These are phyloP conservation scores for Hibiscus trionum DNA, from an alignment of 345 rosid genomes.

Conservation along the genomic window DNA sequence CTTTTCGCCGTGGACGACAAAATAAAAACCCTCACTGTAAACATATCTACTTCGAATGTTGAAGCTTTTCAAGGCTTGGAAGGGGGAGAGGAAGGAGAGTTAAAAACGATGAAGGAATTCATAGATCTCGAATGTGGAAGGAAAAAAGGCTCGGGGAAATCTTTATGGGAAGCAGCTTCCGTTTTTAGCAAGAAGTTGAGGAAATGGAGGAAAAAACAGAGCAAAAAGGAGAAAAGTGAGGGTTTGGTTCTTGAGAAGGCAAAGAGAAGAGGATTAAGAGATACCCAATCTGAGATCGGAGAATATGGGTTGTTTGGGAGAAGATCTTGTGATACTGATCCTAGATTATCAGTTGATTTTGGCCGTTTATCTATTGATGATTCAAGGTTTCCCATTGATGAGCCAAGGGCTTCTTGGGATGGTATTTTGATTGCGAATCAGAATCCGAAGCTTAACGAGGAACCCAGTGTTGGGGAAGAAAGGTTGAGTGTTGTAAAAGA, in stretches of 20 bases:
- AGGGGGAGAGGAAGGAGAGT: conserved; percentile 28
- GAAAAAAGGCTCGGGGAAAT: conserved; percentile 26
- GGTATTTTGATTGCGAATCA: conserved; percentile 55
- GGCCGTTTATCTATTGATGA: conserved; percentile 13
- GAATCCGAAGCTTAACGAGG: conserved; percentile 50
- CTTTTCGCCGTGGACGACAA: conserved; percentile 39
- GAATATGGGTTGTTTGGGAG: conserved; percentile 37
- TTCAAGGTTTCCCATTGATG: conserved; percentile 44
- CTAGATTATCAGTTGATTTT: conserved; percentile 35
- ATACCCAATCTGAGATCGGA: conserved; percentile 37
- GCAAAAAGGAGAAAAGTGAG: conserved; percentile 16
- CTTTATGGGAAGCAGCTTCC: conserved; percentile 44
- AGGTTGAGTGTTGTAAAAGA: conserved; percentile 22
- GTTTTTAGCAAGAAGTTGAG: conserved; percentile 41
- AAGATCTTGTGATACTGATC: conserved; percentile 50
- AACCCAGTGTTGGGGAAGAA: conserved; percentile 35
- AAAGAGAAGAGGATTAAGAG: conserved; percentile 18
- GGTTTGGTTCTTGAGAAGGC: conserved; percentile 6
- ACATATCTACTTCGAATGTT: conserved; percentile 6
- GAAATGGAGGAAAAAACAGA: conserved; percentile 42
- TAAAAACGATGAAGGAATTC: conserved; percentile 54
- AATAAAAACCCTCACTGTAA: neutral
- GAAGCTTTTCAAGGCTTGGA: conserved; percentile 18
- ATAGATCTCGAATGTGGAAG: conserved; percentile 54
- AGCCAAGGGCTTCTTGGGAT: conserved; percentile 82